Base-by-base conservation (phyloP, 2,329 filamentous ascomycete species). In the Trichothecium sympodiale region DNA sequence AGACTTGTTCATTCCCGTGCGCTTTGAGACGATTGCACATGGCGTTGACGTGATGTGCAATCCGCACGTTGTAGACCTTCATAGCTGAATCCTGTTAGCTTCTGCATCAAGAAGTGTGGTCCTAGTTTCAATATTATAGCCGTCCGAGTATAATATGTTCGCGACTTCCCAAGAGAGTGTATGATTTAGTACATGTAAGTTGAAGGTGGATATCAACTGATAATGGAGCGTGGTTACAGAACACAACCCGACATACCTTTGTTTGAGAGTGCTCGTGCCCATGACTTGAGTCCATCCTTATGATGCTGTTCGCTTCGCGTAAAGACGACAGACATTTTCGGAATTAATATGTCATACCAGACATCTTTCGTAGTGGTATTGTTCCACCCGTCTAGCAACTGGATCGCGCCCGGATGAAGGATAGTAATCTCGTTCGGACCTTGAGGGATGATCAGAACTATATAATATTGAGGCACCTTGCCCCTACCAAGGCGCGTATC, bases 201-300 rank as follows among this genome's bases (percentile, higher is more conserved):
- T 10, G 20, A 10, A n/a, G 20, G 20, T 25, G 20, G 20, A 25
- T 25, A 10, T 25, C 20, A 10, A 25, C 10, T 10, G 6, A 6
- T 25, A 25, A 25, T 25, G 20, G 10, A 25, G 20, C 20, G 10
- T 25, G 6, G 20, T 25, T 10, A 25, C 20, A 25, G 20, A 25
- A 25, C 10, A 25, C 10, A 10, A 25, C 20, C 20, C 5, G 17
- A n/a, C 31, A 12, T 33, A 33, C 31, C 8, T 18, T 33, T 20
- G 16, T 23, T 23, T 13, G 15, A n/a, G 7, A 33, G 16, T n/a
- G 31, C 16, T 8, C 18, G 16, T 10, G 18, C 14, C 31, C 31
- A 33, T 4, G 31, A n/a, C 31, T 33, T 33, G 31, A 17, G 31
- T 16, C 31, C 31, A n/a, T 33, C 31, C 31, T 33, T 33, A 17